A percentile compares a stretch with the other conserved stretches of the same genome.
Conservation (phyloP, 1,284 basidiomycete genomes). For the Malassezia furfur region DNA sequence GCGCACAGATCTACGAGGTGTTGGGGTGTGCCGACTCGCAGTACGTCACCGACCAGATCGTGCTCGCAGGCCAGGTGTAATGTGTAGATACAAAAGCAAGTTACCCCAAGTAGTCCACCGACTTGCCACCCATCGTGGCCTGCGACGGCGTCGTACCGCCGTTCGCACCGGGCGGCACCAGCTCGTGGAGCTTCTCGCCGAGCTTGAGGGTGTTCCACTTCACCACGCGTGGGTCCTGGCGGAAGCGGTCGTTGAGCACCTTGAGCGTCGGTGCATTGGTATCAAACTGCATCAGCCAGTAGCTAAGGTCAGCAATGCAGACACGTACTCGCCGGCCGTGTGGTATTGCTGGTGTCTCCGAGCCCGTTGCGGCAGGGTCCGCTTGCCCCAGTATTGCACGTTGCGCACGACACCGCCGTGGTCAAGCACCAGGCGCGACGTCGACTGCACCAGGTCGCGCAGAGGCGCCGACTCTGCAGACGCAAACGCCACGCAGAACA, state of each 20-base stretch:
- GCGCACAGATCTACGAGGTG: slow-evolving; percentile 68
- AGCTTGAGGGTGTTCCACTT: slow-evolving; percentile 72
- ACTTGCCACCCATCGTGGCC: slow-evolving; percentile 15
- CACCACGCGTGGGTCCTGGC: slow-evolving; percentile 68
- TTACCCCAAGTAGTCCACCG: slow-evolving; percentile 16
- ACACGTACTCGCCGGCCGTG: slow-evolving; percentile 65
- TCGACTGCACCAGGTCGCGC: slow-evolving; percentile 64
- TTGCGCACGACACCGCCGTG: slow-evolving; percentile 69
- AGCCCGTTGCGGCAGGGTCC: slow-evolving; percentile 67
- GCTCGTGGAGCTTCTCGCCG: slow-evolving; percentile 56
- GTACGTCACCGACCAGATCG: slow-evolving; percentile 70
- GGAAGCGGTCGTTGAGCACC: slow-evolving; percentile 60
- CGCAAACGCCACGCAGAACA: slow-evolving; percentile 43
- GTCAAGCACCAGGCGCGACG: slow-evolving; percentile 65
- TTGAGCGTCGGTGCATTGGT: slow-evolving; percentile 63
- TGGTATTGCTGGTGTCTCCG: slow-evolving; percentile 60
- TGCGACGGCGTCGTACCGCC: slow-evolving; percentile 20
- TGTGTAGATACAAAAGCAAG: not conserved
- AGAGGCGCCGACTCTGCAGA: slow-evolving; percentile 57
- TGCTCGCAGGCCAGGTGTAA: slow-evolving; percentile 14
- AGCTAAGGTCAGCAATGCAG: slow-evolving; percentile 52
- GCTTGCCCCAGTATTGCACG: slow-evolving; percentile 66
- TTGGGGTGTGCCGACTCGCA: slow-evolving; percentile 91
- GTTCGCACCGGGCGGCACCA: slow-evolving; percentile 33
- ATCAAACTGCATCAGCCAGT: slow-evolving; percentile 83